Percentiles rank a stretch among this genome's conserved stretches.
Conservation (phyloP, 2,329 filamentous ascomycete genomes). For the Aspergillus sp. region DNA sequence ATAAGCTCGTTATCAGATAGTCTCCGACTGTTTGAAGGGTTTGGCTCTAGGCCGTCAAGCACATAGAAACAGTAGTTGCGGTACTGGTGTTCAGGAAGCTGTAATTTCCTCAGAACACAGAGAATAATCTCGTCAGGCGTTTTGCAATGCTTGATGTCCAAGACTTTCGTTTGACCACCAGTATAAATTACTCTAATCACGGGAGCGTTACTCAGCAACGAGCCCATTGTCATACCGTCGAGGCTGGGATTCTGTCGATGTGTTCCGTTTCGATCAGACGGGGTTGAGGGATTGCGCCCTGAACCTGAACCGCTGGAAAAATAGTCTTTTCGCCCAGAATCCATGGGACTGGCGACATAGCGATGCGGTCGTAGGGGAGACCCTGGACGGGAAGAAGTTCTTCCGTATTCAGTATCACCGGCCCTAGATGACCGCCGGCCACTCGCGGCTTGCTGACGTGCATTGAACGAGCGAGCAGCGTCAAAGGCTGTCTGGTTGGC, state of each 20-base stretch:
- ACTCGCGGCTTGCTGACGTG: conserved; percentile 50
- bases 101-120: conserved; percentile 83
- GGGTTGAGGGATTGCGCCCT: conserved; percentile 59
- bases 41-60: conserved; percentile 78
- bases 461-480: conserved; percentile 62
- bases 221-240: conserved; percentile 82
- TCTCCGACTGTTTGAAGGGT: conserved; percentile 76
- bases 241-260: conserved; percentile 82
- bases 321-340: conserved; percentile 56
- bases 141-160: conserved; percentile 88
- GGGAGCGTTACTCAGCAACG: conserved; percentile 79
- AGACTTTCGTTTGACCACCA: conserved; percentile 85
- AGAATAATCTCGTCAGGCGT: conserved; percentile 91
- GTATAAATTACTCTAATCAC: conserved; percentile 93
- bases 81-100: conserved; percentile 84
- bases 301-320: conserved; percentile 56
- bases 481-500: conserved; percentile 60
- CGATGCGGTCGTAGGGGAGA: conserved; percentile 67
- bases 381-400: conserved; percentile 64
- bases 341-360: conserved; percentile 61
- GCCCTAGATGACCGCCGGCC: conserved; percentile 63
- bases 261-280: conserved; percentile 65
- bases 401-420: conserved; percentile 50
- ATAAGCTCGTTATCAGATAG: conserved; percentile 85
- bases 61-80: conserved; percentile 98